Conservation (phyloP, 345 rosid genomes). For the Syzygium aqueum region DNA sequence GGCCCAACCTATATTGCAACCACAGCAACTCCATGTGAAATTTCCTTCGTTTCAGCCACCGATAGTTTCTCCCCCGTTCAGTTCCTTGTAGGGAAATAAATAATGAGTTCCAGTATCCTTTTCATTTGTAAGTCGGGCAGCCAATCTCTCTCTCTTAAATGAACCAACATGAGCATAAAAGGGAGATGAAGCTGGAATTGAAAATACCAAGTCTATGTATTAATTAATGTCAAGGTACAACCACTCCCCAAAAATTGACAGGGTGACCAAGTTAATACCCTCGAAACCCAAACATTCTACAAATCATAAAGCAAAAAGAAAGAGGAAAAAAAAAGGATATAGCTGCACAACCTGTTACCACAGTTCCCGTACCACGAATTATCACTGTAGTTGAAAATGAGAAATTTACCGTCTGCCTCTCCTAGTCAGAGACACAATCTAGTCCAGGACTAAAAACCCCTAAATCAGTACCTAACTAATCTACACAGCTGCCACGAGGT, state of each 20-base stretch:
- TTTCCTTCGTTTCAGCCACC: not conserved
- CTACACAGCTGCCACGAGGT: slow-evolving; percentile 28
- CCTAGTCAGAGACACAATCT: not conserved
- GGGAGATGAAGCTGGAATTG: not conserved
- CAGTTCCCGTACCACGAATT: not conserved
- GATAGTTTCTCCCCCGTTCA: not conserved
- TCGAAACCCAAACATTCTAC: not conserved
- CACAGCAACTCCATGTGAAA: not conserved
- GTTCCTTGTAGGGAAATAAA: not conserved
- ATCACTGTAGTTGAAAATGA: not conserved
- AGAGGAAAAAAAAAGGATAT: not conserved
- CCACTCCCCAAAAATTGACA: not conserved
- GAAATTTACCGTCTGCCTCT: not conserved
- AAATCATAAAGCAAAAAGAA: not conserved
- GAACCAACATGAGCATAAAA: not conserved
- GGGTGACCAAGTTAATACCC: not conserved
- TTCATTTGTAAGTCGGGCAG: not conserved
- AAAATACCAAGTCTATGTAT: not conserved
- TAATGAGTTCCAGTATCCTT: not conserved
- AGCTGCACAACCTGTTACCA: not conserved
- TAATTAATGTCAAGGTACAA: not conserved
- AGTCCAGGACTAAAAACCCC: slow-evolving; percentile 10
- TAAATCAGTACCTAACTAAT: slow-evolving; percentile 40
- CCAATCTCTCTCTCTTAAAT: not conserved
- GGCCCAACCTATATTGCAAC: not conserved